A percentile compares a stretch with the other conserved stretches of the same genome.
Evolutionary conservation across 2,329 filamentous ascomycete species (phyloP).

Genomic region (Colletotrichum neosansevieriae): DNA sequence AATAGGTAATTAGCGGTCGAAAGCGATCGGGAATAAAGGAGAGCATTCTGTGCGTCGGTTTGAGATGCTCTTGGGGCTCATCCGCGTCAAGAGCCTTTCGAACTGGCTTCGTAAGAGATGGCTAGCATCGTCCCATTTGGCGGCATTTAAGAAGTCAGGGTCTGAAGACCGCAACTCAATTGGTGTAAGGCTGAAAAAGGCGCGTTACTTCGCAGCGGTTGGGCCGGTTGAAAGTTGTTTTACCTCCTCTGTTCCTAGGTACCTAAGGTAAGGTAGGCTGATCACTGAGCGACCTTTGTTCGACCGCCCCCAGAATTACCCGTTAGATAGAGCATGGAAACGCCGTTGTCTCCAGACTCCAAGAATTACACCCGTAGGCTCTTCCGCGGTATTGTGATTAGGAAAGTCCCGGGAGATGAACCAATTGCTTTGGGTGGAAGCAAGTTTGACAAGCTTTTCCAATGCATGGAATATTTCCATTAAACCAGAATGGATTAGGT

Average conservation of each 20-base stretch:
- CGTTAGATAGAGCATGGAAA: constrained; percentile 12
- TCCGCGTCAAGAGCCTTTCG: no score
- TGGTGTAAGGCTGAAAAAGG: constrained; percentile 21
- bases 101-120: not conserved
- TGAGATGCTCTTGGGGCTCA: not conserved
- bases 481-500: not conserved
- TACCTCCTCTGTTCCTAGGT: not conserved
- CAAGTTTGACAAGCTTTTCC: constrained; percentile 13
- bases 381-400: not conserved
- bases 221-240: constrained; percentile 9
- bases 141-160: not conserved
- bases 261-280: not conserved
- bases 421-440: not conserved
- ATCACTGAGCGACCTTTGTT: not conserved
- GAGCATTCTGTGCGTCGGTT: not conserved
- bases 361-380: constrained; percentile 25
- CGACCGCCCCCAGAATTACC: constrained; percentile 28
- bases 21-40: constrained; percentile 16
- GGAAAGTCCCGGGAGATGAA: constrained; percentile 16
- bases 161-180: not conserved
- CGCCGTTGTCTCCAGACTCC: no score
- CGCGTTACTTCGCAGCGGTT: not conserved
- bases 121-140: not conserved
- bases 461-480: constrained; percentile 21
- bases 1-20: not conserved